Evolutionary conservation across 2,329 filamentous ascomycete species (phyloP).

Genomic region (Lecanicillium sp.): DNA sequence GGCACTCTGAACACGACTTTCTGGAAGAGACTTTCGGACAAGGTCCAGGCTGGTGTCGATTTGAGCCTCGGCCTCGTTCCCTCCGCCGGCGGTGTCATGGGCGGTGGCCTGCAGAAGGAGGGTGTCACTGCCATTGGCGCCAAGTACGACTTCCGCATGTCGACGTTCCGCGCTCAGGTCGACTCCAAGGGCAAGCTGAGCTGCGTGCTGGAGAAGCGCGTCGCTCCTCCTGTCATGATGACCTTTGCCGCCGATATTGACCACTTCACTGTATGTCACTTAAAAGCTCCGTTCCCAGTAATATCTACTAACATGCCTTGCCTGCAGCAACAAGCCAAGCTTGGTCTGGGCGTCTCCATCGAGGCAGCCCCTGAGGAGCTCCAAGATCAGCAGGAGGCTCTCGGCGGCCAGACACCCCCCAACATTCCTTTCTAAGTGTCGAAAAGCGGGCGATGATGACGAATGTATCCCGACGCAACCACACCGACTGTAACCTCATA

Average conservation of each 20-base stretch:
- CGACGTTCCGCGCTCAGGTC: constrained; percentile 90
- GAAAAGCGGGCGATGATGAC: not conserved
- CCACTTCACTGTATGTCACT: constrained; percentile 73
- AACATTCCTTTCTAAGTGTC: constrained; percentile 58
- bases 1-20: constrained; percentile 85
- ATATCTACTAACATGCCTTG: constrained; percentile 19
- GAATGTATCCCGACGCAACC: constrained; percentile 1
- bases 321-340: constrained; percentile 80
- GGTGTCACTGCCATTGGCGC: constrained; percentile 85
- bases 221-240: constrained; percentile 85
- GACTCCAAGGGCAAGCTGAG: constrained; percentile 92
- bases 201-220: constrained; percentile 89
- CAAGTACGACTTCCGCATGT: constrained; percentile 97
- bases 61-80: constrained; percentile 79
- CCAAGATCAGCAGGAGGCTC: constrained; percentile 70
- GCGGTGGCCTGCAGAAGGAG: constrained; percentile 70
- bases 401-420: constrained; percentile 40
- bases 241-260: constrained; percentile 96
- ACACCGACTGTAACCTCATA: constrained; percentile 1
- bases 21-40: constrained; percentile 88
- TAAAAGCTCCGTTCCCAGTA: not conserved
- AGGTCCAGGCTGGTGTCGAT: constrained; percentile 93
- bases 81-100: constrained; percentile 62
- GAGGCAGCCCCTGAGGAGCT: constrained; percentile 79
- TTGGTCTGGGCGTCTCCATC: constrained; percentile 88